Conservation (phyloP, 2,329 filamentous ascomycete species). For the Tolypocladium ovalisporum region DNA sequence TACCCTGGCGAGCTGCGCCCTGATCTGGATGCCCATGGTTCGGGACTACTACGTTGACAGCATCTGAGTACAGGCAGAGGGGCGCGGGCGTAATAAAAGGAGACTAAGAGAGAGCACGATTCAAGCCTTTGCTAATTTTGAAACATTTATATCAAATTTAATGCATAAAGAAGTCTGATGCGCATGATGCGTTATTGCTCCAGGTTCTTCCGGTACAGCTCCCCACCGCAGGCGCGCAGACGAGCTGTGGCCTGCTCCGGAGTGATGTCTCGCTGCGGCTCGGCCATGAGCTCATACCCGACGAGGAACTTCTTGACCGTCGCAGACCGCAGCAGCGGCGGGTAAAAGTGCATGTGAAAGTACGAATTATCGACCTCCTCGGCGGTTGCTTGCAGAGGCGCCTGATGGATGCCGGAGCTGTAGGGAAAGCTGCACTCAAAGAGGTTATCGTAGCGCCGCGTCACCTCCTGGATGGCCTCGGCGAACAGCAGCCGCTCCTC, state of each 20-base stretch:
- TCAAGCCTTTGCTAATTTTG: background rate
- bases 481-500: conserved; percentile 65
- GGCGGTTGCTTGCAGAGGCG: conserved; percentile 68
- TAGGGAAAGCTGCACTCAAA: conserved; percentile 97
- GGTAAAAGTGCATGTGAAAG: conserved; percentile 97
- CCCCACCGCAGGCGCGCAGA: conserved; percentile 64
- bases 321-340: conserved; percentile 80
- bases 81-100: background rate
- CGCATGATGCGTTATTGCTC: conserved; percentile 4
- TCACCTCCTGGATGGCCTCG: conserved; percentile 77
- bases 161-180: background rate
- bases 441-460: conserved; percentile 87
- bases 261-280: conserved; percentile 97
- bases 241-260: conserved; percentile 84
- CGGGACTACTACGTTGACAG: conserved; percentile 56
- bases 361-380: conserved; percentile 83
- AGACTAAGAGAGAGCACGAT: too few species aligned
- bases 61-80: conserved; percentile 9
- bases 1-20: conserved; percentile 35
- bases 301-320: conserved; percentile 95
- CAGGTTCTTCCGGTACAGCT: conserved; percentile 65
- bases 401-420: conserved; percentile 93
- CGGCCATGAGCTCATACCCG: conserved; percentile 91
- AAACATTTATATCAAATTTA: background rate
- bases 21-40: conserved; percentile 55